These are phyloP conservation scores for Amanita pseudoporphyria DNA, from an alignment of 768 basidiomycete species.

Conservation along the genomic window DNA sequence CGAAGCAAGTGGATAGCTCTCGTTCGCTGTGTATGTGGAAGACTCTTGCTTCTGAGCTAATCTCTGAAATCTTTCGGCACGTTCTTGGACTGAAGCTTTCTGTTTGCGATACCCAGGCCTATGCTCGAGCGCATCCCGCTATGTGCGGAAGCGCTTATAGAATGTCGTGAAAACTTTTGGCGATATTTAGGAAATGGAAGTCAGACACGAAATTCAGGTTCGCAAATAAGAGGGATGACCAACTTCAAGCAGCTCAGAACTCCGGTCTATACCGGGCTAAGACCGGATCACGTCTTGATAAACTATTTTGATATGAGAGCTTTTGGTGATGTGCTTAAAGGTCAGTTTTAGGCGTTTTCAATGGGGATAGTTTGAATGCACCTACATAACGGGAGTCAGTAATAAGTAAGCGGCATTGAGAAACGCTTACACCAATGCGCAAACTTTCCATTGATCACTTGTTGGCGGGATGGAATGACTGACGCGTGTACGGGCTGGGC, in stretches of 20 bases:
- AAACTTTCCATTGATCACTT: slow-evolving; percentile 54
- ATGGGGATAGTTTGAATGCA: slow-evolving; percentile 42
- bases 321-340: slow-evolving; percentile 49
- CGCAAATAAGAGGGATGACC: neutral
- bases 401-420: no score
- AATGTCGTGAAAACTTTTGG: slow-evolving; percentile 49
- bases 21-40: slow-evolving; percentile 28
- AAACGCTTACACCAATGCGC: slow-evolving; percentile 37
- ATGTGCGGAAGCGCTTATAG: slow-evolving; percentile 34
- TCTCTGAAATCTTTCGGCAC: no score
- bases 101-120: no score
- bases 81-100: no score
- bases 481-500: slow-evolving; percentile 18
- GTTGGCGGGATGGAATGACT: slow-evolving; percentile 23
- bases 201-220: slow-evolving; percentile 4
- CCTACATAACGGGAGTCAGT: slow-evolving; percentile 17
- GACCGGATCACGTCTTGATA: slow-evolving; percentile 49
- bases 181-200: slow-evolving; percentile 18
- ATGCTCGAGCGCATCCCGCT: slow-evolving; percentile 26
- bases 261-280: slow-evolving; percentile 57
- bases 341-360: slow-evolving; percentile 29
- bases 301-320: slow-evolving; percentile 44
- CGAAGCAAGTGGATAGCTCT: slow-evolving; percentile 29
- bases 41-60: no score
- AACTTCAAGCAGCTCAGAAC: slow-evolving; percentile 46